Conservation (phyloP, 345 rosid species). For the Murraya koenigii region DNA sequence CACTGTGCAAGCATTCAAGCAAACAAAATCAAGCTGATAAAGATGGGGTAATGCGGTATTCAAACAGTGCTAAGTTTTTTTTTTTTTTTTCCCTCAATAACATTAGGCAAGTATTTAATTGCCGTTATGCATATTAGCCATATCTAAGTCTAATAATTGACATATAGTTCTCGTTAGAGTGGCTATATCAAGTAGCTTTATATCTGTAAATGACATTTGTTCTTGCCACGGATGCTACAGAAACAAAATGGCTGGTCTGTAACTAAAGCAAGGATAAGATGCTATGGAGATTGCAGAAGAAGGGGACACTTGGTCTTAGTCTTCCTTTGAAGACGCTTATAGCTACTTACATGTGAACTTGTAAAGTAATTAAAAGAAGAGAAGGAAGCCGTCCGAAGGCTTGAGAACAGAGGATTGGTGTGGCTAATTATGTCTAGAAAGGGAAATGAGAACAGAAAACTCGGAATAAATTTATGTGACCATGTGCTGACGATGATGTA, state of each 20-base stretch:
- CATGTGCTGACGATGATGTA: background rate
- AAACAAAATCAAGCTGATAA: no score
- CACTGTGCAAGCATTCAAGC: background rate
- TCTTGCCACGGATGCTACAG: background rate
- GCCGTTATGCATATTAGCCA: background rate
- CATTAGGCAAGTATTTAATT: background rate
- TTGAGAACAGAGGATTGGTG: background rate
- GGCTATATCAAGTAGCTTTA: background rate
- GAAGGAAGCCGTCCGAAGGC: background rate
- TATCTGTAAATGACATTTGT: conserved; percentile 2
- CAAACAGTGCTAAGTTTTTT: background rate
- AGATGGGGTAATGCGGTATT: background rate
- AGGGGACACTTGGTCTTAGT: background rate
- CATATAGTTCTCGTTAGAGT: conserved; percentile 2
- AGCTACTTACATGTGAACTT: background rate
- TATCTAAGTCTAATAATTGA: background rate
- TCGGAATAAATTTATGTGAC: background rate
- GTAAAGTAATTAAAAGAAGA: background rate
- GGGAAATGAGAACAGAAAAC: background rate
- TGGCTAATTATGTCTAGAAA: background rate
- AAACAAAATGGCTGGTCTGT: background rate
- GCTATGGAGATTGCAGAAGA: conserved; percentile 5
- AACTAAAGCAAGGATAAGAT: conserved; percentile 12
- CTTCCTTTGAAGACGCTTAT: conserved; percentile 15
- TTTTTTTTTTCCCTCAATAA: no score